phyloP scores from a whole-genome alignment of 2,329 filamentous ascomycete genomes.

The Metarhizium humberi region DNA sequence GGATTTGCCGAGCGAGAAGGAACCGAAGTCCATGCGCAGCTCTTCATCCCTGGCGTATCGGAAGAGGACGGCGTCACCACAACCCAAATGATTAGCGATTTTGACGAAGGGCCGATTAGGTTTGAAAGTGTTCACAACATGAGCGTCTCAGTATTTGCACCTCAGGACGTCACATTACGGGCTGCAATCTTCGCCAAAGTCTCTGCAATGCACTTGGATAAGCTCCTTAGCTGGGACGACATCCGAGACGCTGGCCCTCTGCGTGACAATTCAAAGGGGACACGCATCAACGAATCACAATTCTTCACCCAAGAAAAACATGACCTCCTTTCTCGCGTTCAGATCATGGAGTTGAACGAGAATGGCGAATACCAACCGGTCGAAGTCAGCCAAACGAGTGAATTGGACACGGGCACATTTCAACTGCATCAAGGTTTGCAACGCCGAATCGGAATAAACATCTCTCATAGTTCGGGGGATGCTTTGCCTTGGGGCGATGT shows the following conservation, averaged over 20 bases:
- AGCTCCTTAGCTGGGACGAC: conserved; percentile 96
- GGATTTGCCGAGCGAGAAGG: conserved; percentile 95
- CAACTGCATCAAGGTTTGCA: conserved; percentile 94
- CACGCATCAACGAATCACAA: conserved; percentile 80
- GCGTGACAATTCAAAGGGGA: conserved; percentile 43
- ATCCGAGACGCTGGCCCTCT: conserved; percentile 73
- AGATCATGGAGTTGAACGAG: conserved; percentile 87
- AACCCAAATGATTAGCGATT: conserved; percentile 87
- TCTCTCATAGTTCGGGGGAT: conserved; percentile 88
- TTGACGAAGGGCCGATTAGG: conserved; percentile 83
- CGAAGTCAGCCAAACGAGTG: conserved; percentile 79
- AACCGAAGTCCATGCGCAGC: conserved; percentile 87
- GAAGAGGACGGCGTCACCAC: conserved; percentile 89
- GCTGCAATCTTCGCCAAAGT: conserved; percentile 89
- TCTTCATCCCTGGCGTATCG: conserved; percentile 88
- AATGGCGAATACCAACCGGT: conserved; percentile 85
- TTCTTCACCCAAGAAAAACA: conserved; percentile 92
- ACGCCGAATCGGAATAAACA: conserved; percentile 72
- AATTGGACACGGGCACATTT: conserved; percentile 81
- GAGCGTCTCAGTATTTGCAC: conserved; percentile 70
- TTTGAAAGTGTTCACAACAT: conserved; percentile 99
- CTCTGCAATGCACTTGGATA: conserved; percentile 89
- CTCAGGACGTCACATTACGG: conserved; percentile 65
- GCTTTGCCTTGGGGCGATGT: conserved; percentile 83
- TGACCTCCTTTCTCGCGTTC: conserved; percentile 79